Conservation (phyloP, 2,329 filamentous ascomycete genomes). For the Xylaria multiplex region DNA sequence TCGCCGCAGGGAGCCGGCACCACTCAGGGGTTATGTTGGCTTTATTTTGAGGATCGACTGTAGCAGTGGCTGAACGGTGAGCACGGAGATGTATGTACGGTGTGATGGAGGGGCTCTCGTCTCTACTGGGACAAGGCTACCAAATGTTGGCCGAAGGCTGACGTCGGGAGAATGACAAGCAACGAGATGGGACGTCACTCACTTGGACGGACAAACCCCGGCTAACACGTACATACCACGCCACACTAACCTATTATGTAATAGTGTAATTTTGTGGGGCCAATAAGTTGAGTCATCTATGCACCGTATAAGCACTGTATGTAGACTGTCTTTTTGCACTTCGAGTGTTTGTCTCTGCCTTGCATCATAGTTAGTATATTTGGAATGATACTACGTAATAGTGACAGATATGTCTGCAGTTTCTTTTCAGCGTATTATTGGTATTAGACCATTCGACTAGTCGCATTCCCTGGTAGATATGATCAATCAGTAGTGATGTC, state of each 20-base stretch:
- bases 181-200: conserved; percentile 30
- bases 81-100: not conserved
- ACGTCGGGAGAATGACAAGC: conserved; percentile 22
- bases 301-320: no score
- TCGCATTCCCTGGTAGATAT: no score
- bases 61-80: conserved; percentile 1
- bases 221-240: not conserved
- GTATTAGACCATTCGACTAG: no score
- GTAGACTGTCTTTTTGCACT: no score
- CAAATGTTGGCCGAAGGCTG: conserved; percentile 18
- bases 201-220: conserved; percentile 32
- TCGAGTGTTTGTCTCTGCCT: conserved; percentile 5
- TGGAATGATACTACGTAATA: no score
- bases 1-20: conserved; percentile 41
- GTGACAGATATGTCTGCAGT: no score
- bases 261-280: no score
- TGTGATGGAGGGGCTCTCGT: conserved; percentile 28
- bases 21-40: conserved; percentile 34
- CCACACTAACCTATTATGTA: no score
- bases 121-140: conserved; percentile 21
- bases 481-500: no score
- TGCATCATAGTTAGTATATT: conserved; percentile 10
- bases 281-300: no score
- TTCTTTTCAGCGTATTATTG: no score
- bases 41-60: conserved; percentile 8